Evolutionary conservation across 768 basidiomycete species (phyloP), one percentile per base, ranked within the genome.

Genomic region (Omphalotus guepiniiformis): DNA sequence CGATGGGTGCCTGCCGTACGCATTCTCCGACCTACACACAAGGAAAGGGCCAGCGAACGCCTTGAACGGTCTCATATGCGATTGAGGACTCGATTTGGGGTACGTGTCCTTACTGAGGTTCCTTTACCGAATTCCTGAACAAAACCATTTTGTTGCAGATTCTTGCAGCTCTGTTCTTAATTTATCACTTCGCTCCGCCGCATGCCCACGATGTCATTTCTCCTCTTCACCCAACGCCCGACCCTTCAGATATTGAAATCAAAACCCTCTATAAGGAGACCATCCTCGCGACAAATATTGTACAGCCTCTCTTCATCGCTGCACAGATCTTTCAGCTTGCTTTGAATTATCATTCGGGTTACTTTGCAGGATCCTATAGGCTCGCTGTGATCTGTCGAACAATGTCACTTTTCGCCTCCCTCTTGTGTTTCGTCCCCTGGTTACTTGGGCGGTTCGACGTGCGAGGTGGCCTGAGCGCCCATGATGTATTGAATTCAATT

Each of bases 291-390:
- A 26, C 9, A 11, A 55, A 58, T 6, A 62, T 61, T 29, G 64
- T 66, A 48, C 62, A 64, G 13, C 62, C 64, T 53, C 64, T 61
- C 42, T 63, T 66, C 25, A 60, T 55, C 9, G 49, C 53, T 2
- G 63, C 61, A 37, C 63, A 51, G 15, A 50, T 55, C 61, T 50
- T 58, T 58, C 4, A 65, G 51, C 4, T 63, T 59, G 6, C 63
- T 58, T 42, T 62, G 51, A 16, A 40, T 47, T 37, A 51, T 53
- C 59, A 39, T 13, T 16, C 6, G 25, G 36, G 42, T 21, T 43
- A 30, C 18, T 43, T 43, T 30, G 42, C 42, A 18, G 28, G 42
- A 6, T 30, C 16, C 5, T 30, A 30, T 25, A 29, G 27, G 12
- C 29, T 43, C 5, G 42, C 42, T 8, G 42, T 30, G 6, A 19